phyloP scores from a whole-genome alignment of 2,329 filamentous ascomycete genomes.

The Nemania sp. region DNA sequence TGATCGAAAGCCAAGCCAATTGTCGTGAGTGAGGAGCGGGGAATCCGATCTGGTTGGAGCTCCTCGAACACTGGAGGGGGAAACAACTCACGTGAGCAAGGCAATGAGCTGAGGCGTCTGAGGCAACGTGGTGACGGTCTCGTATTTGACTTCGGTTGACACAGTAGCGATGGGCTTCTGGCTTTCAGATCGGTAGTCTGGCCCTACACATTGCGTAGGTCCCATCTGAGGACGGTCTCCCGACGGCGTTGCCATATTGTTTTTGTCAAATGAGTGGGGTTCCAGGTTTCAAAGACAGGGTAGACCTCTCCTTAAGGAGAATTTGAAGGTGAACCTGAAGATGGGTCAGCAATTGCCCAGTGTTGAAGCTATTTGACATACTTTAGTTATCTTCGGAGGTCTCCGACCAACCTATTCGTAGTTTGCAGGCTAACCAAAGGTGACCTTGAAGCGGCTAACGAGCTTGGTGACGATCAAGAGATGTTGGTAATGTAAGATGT shows the following conservation, averaged over 20 bases:
- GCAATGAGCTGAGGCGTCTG: conserved; percentile 98
- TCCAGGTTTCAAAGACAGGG: not conserved
- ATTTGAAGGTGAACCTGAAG: not conserved
- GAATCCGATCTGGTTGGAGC: not conserved
- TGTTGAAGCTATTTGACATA: conserved; percentile 2
- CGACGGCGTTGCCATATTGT: conserved; percentile 43
- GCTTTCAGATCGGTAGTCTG: conserved; percentile 72
- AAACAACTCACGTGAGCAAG: conserved; percentile 81
- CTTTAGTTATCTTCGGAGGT: conserved; percentile 1
- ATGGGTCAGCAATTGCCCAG: not conserved
- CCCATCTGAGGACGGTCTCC: conserved; percentile 37
- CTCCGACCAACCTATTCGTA: conserved; percentile 7
- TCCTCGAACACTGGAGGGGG: conserved; percentile 22
- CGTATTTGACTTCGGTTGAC: conserved; percentile 77
- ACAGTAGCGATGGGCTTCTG: conserved; percentile 88
- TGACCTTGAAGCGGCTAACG: too few species aligned
- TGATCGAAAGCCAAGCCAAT: not conserved
- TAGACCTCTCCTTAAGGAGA: too few species aligned
- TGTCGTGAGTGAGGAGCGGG: not conserved
- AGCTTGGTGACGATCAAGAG: not conserved
- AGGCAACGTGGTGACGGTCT: conserved; percentile 86
- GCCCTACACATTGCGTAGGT: conserved; percentile 72
- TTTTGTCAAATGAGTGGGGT: not conserved
- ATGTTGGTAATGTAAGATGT: not conserved
- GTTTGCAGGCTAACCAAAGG: not conserved